These are phyloP conservation scores for Isatis tinctoria DNA, from an alignment of 345 rosid species.

Conservation along the genomic window DNA sequence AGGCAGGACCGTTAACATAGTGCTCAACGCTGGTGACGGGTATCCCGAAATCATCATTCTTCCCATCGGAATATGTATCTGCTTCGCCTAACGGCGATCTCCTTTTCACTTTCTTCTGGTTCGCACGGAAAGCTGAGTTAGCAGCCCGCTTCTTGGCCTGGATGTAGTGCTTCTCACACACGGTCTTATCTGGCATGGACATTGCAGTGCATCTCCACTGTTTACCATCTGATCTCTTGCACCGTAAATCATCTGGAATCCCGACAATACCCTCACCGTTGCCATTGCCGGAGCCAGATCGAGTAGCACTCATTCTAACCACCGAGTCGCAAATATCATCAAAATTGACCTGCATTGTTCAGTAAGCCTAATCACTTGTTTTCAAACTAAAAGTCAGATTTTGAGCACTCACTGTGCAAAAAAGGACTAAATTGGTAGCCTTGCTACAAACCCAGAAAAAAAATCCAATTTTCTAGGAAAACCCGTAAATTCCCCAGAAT, in stretches of 20 bases:
- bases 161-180: slow-evolving; percentile 91
- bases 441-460: slow-evolving; percentile 1
- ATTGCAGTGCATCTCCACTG: slow-evolving; percentile 99
- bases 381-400: neutral
- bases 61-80: slow-evolving; percentile 63
- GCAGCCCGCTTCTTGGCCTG: slow-evolving; percentile 98
- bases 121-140: slow-evolving; percentile 82
- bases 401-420: neutral
- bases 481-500: neutral
- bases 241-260: slow-evolving; percentile 84
- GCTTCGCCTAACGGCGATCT: slow-evolving; percentile 50
- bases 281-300: slow-evolving; percentile 41
- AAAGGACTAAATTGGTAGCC: neutral
- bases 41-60: slow-evolving; percentile 60
- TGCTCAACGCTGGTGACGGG: slow-evolving; percentile 43
- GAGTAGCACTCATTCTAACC: slow-evolving; percentile 27
- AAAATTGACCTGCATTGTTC: slow-evolving; percentile 25
- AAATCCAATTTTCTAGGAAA: neutral
- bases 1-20: slow-evolving; percentile 28
- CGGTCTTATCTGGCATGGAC: slow-evolving; percentile 98
- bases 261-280: slow-evolving; percentile 50
- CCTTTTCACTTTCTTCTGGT: slow-evolving; percentile 71
- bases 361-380: neutral
- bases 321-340: slow-evolving; percentile 3
- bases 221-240: slow-evolving; percentile 98